Evolutionary conservation across 2,329 filamentous ascomycete species (phyloP).

Genomic region (Botrytis medusae): DNA sequence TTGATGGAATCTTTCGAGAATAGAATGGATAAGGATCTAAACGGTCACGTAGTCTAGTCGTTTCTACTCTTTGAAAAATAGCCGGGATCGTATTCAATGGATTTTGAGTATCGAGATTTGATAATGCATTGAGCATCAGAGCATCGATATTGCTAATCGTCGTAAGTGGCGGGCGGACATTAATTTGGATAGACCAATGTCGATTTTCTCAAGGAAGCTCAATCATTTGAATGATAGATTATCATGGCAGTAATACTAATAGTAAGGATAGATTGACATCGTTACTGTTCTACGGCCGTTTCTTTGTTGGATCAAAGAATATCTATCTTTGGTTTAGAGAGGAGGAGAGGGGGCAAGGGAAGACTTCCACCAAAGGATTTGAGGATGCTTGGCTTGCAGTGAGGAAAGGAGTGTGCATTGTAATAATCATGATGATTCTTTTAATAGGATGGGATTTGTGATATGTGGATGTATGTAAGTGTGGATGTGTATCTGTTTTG

Average conservation of each 20-base stretch:
- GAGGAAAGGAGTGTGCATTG: not conserved
- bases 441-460: not conserved
- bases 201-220: not conserved
- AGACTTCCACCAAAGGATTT: not conserved
- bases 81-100: not conserved
- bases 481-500: too few species aligned
- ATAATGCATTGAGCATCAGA: not conserved
- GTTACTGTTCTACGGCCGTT: not conserved
- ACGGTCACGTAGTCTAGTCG: not conserved
- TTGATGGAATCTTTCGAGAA: not conserved
- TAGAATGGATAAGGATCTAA: not conserved
- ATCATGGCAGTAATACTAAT: not conserved
- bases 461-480: not conserved
- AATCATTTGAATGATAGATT: not conserved
- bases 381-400: conserved; percentile 4
- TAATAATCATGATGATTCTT: not conserved
- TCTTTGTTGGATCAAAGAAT: conserved; percentile 16
- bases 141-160: not conserved
- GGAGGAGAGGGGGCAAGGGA: not conserved
- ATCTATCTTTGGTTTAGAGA: not conserved
- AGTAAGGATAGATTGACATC: not conserved
- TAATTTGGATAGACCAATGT: not conserved
- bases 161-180: not conserved
- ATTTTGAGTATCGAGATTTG: not conserved
- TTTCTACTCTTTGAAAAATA: not conserved